Percentiles rank a stretch among this genome's conserved stretches.
These are phyloP conservation scores for Moricandia moricandioides DNA, from an alignment of 345 rosid genomes.

Conservation along the genomic window DNA sequence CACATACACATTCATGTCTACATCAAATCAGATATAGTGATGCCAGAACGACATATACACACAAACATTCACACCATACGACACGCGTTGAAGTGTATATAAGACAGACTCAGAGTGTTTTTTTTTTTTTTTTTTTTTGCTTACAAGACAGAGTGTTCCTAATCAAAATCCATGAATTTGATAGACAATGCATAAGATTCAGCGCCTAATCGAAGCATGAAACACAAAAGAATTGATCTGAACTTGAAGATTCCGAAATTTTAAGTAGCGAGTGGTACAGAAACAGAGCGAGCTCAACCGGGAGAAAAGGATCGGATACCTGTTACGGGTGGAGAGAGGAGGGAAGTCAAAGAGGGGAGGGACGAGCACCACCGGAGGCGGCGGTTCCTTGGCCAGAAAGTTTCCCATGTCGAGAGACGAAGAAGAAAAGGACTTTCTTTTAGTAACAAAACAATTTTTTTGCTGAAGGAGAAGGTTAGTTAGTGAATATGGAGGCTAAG, in stretches of 20 bases:
- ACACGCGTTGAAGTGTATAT: background rate
- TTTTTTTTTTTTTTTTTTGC: too few relatives aligned
- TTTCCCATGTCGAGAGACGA: constrained; percentile 55
- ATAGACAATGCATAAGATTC: background rate
- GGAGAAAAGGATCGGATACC: too few relatives aligned
- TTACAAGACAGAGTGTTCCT: background rate
- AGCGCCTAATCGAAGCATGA: too few relatives aligned
- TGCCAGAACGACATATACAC: background rate
- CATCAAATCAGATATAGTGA: background rate
- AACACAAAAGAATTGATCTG: too few relatives aligned
- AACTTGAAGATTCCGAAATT: too few relatives aligned
- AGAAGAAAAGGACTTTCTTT: too few relatives aligned
- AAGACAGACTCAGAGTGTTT: background rate
- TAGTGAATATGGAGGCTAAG: background rate
- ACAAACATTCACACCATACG: background rate
- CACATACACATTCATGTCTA: background rate
- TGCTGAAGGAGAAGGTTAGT: background rate
- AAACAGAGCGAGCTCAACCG: too few relatives aligned
- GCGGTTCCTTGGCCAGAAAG: constrained; percentile 50
- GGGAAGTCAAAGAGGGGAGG: constrained; percentile 95
- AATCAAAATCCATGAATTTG: background rate
- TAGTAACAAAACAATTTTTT: too few relatives aligned
- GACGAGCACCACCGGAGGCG: constrained; percentile 84
- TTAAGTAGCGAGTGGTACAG: too few relatives aligned
- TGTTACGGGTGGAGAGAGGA: constrained; percentile 82